Conservation (phyloP, 129 eudicot genomes). For the Ambrosia trifida region DNA sequence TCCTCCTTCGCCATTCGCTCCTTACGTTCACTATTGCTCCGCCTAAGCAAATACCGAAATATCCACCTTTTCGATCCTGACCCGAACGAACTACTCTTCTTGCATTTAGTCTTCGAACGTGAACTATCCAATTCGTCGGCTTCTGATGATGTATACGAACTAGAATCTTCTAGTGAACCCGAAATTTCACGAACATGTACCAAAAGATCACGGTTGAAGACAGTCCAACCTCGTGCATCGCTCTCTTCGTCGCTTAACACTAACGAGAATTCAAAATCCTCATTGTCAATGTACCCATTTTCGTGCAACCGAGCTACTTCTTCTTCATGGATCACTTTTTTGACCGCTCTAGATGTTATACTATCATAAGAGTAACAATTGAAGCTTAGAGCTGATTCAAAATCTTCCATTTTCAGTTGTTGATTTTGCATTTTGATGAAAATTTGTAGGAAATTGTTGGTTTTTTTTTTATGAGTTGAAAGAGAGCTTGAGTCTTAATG, state of each 20-base stretch:
- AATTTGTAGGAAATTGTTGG: not conserved
- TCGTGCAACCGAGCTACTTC: not conserved
- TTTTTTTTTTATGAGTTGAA: not conserved
- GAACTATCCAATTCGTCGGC: slow-evolving; percentile 52
- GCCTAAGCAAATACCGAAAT: slow-evolving; percentile 49
- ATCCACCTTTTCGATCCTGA: slow-evolving; percentile 59
- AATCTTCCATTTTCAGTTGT: slow-evolving; percentile 13
- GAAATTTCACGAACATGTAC: not conserved
- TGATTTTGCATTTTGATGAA: not conserved
- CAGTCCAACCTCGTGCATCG: slow-evolving; percentile 29
- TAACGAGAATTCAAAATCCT: slow-evolving; percentile 51
- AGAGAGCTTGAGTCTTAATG: not conserved
- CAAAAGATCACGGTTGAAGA: slow-evolving; percentile 49
- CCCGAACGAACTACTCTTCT: slow-evolving; percentile 76
- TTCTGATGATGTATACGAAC: slow-evolving; percentile 66
- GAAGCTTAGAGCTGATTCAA: slow-evolving; percentile 45
- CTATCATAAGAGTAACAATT: slow-evolving; percentile 12
- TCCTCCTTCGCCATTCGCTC: slow-evolving; percentile 31
- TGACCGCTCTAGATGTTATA: slow-evolving; percentile 37
- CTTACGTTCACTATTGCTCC: slow-evolving; percentile 70
- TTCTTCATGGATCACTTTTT: slow-evolving; percentile 30
- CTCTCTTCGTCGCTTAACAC: slow-evolving; percentile 17
- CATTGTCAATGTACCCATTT: not conserved
- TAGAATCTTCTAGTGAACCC: slow-evolving; percentile 37
- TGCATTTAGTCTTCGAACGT: slow-evolving; percentile 34